These are phyloP conservation scores for Globisporangium orthogonon DNA, from an alignment of 352 stramenopile genomes.

Conservation along the genomic window DNA sequence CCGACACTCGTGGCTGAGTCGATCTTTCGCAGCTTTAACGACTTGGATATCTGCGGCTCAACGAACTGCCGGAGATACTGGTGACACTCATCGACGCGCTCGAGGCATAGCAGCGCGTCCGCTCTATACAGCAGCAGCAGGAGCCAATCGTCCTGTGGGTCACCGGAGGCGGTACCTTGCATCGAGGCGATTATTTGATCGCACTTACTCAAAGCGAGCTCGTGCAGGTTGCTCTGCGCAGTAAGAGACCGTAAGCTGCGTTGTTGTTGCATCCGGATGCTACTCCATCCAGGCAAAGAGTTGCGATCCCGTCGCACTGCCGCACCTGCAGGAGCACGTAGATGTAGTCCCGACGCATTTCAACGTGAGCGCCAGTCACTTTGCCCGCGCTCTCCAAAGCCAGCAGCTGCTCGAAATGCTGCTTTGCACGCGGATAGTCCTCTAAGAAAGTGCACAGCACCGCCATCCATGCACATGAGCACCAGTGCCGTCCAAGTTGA, in stretches of 20 bases:
- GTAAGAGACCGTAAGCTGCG: neutral
- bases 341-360: slow-evolving; percentile 29
- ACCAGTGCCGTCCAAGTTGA: neutral
- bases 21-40: neutral
- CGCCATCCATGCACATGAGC: too few relatives aligned
- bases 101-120: slow-evolving; percentile 69
- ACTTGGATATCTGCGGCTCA: slow-evolving; percentile 17
- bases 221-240: slow-evolving; percentile 7
- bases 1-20: neutral
- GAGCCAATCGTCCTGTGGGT: slow-evolving; percentile 3
- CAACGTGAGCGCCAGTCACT: too few relatives aligned
- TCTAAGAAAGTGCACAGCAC: slow-evolving; percentile 12
- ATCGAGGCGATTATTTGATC: slow-evolving; percentile 18
- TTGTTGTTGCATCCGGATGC: neutral
- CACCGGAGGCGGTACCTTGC: neutral
- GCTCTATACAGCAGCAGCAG: slow-evolving; percentile 57
- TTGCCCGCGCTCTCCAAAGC: neutral
- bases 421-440: slow-evolving; percentile 29
- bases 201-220: slow-evolving; percentile 38
- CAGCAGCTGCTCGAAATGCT: slow-evolving; percentile 31
- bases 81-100: slow-evolving; percentile 55
- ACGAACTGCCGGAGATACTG: slow-evolving; percentile 28
- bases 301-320: too few relatives aligned
- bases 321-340: slow-evolving; percentile 60
- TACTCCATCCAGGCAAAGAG: neutral